These are phyloP conservation scores for Helminthosporium solani DNA, from an alignment of 2,329 filamentous ascomycete species.

Conservation along the genomic window DNA sequence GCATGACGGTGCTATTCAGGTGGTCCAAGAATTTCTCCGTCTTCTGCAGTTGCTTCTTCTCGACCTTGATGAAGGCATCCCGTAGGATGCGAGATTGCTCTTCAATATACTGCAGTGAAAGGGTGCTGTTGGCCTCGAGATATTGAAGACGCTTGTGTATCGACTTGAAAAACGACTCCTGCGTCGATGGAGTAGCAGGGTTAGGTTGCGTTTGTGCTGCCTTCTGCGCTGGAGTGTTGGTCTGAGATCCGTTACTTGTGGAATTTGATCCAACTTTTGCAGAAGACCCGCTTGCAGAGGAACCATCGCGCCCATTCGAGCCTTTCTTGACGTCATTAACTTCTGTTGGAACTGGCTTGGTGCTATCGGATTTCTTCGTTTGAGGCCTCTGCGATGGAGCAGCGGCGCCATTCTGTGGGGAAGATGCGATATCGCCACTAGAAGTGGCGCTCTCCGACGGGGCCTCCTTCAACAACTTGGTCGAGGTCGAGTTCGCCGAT, in stretches of 20 bases:
- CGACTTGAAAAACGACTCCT: constrained; percentile 97
- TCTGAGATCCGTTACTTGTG: constrained; percentile 17
- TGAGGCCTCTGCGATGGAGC: constrained; percentile 7
- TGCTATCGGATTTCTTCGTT: constrained; percentile 3
- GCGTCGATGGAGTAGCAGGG: constrained; percentile 73
- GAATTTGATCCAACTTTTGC: constrained; percentile 15
- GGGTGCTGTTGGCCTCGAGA: constrained; percentile 86
- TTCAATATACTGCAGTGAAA: constrained; percentile 94
- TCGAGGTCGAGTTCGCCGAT: neutral
- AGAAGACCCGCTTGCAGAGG: constrained; percentile 6
- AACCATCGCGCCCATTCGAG: constrained; percentile 13
- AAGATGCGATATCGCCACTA: neutral
- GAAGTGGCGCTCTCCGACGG: neutral
- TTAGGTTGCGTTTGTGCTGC: constrained; percentile 48
- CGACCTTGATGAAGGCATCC: constrained; percentile 81
- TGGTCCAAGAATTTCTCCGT: constrained; percentile 77
- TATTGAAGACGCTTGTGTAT: constrained; percentile 89
- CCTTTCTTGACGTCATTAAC: constrained; percentile 11
- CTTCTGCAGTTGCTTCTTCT: constrained; percentile 83
- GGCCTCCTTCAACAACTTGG: neutral
- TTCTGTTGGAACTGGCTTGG: constrained; percentile 9
- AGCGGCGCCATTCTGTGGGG: neutral
- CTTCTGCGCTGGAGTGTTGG: constrained; percentile 21
- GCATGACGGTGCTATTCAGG: constrained; percentile 83
- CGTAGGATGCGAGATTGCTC: constrained; percentile 89